Conservation (phyloP, 805 yeast genomes). For the Saccharomycopsis sp. region DNA sequence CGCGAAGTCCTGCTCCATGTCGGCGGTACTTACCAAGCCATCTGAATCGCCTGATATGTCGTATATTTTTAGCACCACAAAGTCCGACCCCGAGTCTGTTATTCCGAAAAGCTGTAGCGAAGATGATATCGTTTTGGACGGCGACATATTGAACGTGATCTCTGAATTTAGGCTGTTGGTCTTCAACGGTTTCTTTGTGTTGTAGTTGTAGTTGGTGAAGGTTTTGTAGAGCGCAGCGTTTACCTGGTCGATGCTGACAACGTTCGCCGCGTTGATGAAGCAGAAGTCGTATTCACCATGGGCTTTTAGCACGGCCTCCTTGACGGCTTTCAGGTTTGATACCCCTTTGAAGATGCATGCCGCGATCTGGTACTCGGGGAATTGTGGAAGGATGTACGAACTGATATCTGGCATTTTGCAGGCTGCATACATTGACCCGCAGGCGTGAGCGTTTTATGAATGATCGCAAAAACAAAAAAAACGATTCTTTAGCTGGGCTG, state of each 20-base stretch:
- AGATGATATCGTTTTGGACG: slow-evolving; percentile 12
- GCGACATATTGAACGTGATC: slow-evolving; percentile 17
- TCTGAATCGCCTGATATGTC: not conserved
- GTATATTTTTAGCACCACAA: slow-evolving; percentile 13
- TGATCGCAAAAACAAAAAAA: no score
- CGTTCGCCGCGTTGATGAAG: slow-evolving; percentile 16
- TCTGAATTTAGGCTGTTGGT: slow-evolving; percentile 16
- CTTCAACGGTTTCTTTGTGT: slow-evolving; percentile 4
- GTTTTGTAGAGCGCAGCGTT: slow-evolving; percentile 16
- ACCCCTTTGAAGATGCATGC: slow-evolving; percentile 10
- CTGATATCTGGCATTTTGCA: not conserved
- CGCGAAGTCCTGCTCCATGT: slow-evolving; percentile 1
- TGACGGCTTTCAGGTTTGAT: slow-evolving; percentile 12
- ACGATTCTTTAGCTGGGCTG: no score
- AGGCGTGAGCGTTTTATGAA: no score
- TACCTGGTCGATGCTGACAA: slow-evolving; percentile 15
- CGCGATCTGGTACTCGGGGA: slow-evolving; percentile 8
- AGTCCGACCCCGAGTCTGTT: slow-evolving; percentile 1
- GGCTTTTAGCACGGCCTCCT: slow-evolving; percentile 9
- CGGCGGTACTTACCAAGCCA: not conserved
- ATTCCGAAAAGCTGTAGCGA: slow-evolving; percentile 16
- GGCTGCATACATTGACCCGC: not conserved
- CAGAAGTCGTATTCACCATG: slow-evolving; percentile 14
- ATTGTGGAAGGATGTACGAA: slow-evolving; percentile 10
- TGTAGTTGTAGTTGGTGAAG: slow-evolving; percentile 3